Evolutionary conservation across 2,329 filamentous ascomycete genomes (phyloP), one percentile per base, ranked within the genome.

Genomic region (Trichoderma guizhouense): DNA sequence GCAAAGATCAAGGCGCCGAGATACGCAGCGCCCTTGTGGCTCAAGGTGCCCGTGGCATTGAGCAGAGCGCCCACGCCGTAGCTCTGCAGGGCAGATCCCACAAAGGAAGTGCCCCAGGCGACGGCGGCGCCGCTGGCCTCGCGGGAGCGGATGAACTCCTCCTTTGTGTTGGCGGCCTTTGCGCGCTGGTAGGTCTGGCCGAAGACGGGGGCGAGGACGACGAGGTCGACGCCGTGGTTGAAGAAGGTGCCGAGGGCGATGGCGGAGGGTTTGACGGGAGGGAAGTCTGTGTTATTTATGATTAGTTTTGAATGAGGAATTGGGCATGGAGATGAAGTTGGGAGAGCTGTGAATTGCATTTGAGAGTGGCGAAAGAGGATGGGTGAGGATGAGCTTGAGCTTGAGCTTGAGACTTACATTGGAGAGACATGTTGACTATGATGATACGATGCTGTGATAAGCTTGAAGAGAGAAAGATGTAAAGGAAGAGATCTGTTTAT

Each of bases 11-110:
- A 86, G 73, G 88, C 88, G 76, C 96, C 96, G 73, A 98, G 88
- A 86, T 98, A 98, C 71, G 95, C 94, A 74, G 96, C 94, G 77
- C 96, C 96, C 90, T 97, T 98, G 88, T 98, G 98, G 85, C 90
- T 94, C 75, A 98, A 87, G 69, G 95, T 98, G 76, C 94, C 95
- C 55, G 95, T 98, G 76, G 95, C 94, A 83, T 98, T 98, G 87
- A 95, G 92, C 76, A 97, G 86, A 74, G 94, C 94, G 77, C 91
- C 94, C 74, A 97, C 92, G 81, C 94, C 94, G 80, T 97, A 97
- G 74, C 92, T 90, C 87, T 97, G 94, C 73, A 98, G 84, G 73
- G 92, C 94, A 72, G 94, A 96, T 81, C 96, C 96, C 80, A 94
- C 86, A 74, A 98, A 88, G 53, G 94, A 96, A 75, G 93, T 95